Evolutionary conservation across 805 yeast species (phyloP), one percentile per base, ranked within the genome.

Genomic region (Yarrowia sp.): DNA sequence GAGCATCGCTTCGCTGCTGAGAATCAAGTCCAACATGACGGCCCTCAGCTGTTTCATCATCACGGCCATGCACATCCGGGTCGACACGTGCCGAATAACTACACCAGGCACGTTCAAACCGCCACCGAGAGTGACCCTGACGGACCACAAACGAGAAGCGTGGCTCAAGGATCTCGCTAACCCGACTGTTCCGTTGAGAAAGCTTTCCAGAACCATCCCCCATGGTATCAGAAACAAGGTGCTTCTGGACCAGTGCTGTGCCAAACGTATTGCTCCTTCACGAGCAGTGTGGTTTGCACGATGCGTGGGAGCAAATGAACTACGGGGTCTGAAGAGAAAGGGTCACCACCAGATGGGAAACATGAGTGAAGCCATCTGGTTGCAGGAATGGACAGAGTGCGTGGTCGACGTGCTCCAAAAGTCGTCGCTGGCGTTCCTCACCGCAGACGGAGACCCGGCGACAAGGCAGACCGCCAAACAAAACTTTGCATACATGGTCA

Each of bases 261-360:
- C 79, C 32, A 87, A 88, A 74, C 79, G 80, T 42, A 87, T 94
- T 0, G 97, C 98, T 0, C 79, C 89, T 1, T 76, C 84, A n/a
- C 81, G 98, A 70, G 97, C 97, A 0, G 77, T 94, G 1, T 94
- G 99, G 99, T 84, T 95, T 70, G 89, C 94, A 3, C 86, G 91
- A 71, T 91, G 97, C 77, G 91, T 93, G 2, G 87, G 93, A 32
- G 87, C 90, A 12, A 90, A 92, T 71, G 97, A 92, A 73, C 81
- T 87, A 42, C 77, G 90, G 36, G 86, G 86, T 15, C 73, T 87
- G 59, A 84, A 83, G 71, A 78, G 90, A 53, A 86, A 84, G 70
- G 83, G 81, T 22, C 77, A 74, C 45, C 67, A 72, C 35, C 73
- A 49, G 26, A 64, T 65, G 26, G 56, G 73, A 14, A 64, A 69